phyloP scores from a whole-genome alignment of 2,329 filamentous ascomycete genomes.

The Exophiala viscosa region DNA sequence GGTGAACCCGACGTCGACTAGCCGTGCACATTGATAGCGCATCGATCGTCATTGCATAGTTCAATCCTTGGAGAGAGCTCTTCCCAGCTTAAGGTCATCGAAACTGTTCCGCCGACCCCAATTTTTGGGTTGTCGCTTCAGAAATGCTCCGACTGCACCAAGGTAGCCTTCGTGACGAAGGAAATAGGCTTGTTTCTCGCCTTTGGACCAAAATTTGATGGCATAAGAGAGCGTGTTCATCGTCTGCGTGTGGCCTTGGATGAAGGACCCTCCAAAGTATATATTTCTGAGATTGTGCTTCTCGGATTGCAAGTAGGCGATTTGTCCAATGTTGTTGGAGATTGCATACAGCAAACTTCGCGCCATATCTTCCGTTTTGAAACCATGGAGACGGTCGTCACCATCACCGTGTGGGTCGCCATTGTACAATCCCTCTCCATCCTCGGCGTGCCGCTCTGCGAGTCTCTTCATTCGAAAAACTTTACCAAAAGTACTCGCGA shows the following conservation, averaged over 20 bases:
- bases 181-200: conserved; percentile 92
- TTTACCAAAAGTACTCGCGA: conserved; percentile 94
- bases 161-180: conserved; percentile 93
- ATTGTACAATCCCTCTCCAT: conserved; percentile 58
- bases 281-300: conserved; percentile 88
- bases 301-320: conserved; percentile 94
- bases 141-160: conserved; percentile 86
- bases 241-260: conserved; percentile 91
- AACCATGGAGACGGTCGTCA: conserved; percentile 47
- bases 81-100: conserved; percentile 45
- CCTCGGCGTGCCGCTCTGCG: conserved; percentile 74
- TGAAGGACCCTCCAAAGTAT: conserved; percentile 97
- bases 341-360: conserved; percentile 90
- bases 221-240: conserved; percentile 97
- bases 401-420: conserved; percentile 41
- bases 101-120: conserved; percentile 84
- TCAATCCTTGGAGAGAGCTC: conserved; percentile 22
- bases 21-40: neutral
- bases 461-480: conserved; percentile 89
- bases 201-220: conserved; percentile 96
- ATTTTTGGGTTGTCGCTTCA: conserved; percentile 83
- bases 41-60: neutral
- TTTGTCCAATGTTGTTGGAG: conserved; percentile 61
- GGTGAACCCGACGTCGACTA: too few relatives aligned
- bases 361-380: conserved; percentile 80